phyloP scores from a whole-genome alignment of 371 early-diverging fungal genomes.

The Lichtheimia corymbifera region DNA sequence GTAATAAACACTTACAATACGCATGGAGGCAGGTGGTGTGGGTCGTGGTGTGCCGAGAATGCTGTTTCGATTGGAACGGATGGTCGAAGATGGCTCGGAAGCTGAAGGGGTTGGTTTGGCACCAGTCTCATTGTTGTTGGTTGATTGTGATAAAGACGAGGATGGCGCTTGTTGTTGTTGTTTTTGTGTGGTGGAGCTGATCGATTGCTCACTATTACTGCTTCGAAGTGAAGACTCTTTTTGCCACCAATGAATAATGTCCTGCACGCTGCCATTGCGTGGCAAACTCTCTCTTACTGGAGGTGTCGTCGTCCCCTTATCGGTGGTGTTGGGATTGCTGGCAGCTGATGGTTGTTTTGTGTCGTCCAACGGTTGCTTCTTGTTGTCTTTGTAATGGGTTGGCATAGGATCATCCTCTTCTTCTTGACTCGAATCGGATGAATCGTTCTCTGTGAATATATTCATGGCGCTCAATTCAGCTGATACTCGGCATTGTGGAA shows the following conservation, averaged over 20 bases:
- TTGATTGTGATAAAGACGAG: not conserved
- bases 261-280: slow-evolving; percentile 6
- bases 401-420: no score
- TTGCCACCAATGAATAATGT: slow-evolving; percentile 20
- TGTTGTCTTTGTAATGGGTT: no score
- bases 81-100: not conserved
- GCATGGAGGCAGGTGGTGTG: slow-evolving; percentile 6
- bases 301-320: no score
- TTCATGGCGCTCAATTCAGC: no score
- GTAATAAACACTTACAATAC: slow-evolving; percentile 2
- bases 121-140: not conserved
- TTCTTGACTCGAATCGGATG: no score
- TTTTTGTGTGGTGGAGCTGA: not conserved
- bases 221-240: slow-evolving; percentile 10
- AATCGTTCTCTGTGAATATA: no score
- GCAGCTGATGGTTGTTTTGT: no score
- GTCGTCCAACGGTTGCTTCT: no score
- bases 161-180: not conserved
- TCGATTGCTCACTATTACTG: slow-evolving; percentile 1
- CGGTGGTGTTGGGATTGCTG: no score
- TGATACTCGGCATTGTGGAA: no score
- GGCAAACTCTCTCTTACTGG: not conserved
- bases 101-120: not conserved
- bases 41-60: not conserved
- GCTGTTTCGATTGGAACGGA: not conserved